Conservation (phyloP, 73 alveolate genomes). For the Paramecium sonneborni region DNA sequence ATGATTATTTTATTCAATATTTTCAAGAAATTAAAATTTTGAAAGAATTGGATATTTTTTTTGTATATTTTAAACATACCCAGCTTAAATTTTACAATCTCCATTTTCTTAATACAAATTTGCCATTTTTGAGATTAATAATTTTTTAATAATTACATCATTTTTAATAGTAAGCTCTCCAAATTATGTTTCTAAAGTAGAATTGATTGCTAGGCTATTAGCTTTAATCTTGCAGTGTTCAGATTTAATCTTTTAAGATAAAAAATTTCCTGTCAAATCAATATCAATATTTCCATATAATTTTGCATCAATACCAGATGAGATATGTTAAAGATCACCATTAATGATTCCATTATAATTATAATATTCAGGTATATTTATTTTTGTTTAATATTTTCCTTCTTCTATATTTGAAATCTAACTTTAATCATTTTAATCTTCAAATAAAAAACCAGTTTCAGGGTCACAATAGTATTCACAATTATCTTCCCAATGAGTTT, state of each 20-base stretch:
- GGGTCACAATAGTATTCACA: neutral
- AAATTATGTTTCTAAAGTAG: neutral
- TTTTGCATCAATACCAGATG: neutral
- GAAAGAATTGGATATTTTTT: neutral
- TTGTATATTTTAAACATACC: neutral
- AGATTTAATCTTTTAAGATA: neutral
- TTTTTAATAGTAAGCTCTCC: neutral
- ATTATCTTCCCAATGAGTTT: constrained; percentile 38
- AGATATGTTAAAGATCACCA: neutral
- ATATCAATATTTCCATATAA: constrained; percentile 26
- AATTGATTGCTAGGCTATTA: neutral
- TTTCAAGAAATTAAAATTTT: neutral
- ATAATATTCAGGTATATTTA: constrained; percentile 27
- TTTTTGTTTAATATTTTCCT: neutral
- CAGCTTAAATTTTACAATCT: neutral
- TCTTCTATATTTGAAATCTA: neutral
- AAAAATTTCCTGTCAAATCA: neutral
- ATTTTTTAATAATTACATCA: neutral
- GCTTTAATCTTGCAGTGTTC: constrained; percentile 5
- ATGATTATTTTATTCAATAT: constrained; percentile 5
- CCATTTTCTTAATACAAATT: neutral
- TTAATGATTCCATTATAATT: neutral
- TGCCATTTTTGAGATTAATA: neutral
- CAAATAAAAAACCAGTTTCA: constrained; percentile 9
- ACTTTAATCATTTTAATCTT: neutral